A percentile compares a stretch with the other conserved stretches of the same genome.
Evolutionary conservation across 2,329 filamentous ascomycete species (phyloP).

Genomic region (Botrytis deweyae): DNA sequence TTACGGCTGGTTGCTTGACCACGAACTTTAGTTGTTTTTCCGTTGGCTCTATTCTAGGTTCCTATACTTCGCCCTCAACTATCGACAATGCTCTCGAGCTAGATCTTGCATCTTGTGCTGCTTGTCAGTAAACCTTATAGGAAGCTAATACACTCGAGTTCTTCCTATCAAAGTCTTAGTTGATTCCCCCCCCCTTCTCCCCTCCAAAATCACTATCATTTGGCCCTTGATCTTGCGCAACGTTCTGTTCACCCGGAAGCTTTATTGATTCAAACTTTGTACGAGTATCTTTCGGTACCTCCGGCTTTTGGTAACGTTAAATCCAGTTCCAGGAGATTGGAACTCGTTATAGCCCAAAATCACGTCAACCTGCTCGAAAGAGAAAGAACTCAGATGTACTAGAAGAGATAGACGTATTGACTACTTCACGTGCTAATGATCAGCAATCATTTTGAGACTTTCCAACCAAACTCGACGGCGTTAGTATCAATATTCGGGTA

Average conservation of each 20-base stretch:
- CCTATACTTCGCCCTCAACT: background rate
- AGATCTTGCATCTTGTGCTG: conserved; percentile 25
- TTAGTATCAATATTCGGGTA: conserved; percentile 22
- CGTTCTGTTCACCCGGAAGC: conserved; percentile 25
- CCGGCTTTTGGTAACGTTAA: conserved; percentile 29
- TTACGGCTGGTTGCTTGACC: conserved; percentile 24
- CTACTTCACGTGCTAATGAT: conserved; percentile 23
- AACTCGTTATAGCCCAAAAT: conserved; percentile 27
- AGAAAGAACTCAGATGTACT: conserved; percentile 24
- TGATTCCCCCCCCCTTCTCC: background rate
- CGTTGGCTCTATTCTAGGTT: conserved; percentile 1
- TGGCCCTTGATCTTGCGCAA: conserved; percentile 23
- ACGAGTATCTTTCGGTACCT: conserved; percentile 28
- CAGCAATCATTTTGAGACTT: conserved; percentile 17
- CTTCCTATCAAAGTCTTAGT: conserved; percentile 20
- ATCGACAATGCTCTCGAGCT: conserved; percentile 8
- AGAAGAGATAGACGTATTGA: conserved; percentile 16
- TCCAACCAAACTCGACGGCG: conserved; percentile 19
- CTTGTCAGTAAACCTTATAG: conserved; percentile 30
- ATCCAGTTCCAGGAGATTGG: conserved; percentile 28
- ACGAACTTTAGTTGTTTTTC: background rate
- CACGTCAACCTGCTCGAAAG: conserved; percentile 23
- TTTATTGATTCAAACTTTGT: conserved; percentile 29
- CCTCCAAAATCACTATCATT: background rate
- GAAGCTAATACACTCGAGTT: conserved; percentile 26